These are phyloP conservation scores for Vitellaria paradoxa DNA, from an alignment of 179 eudicot species.

Conservation along the genomic window DNA sequence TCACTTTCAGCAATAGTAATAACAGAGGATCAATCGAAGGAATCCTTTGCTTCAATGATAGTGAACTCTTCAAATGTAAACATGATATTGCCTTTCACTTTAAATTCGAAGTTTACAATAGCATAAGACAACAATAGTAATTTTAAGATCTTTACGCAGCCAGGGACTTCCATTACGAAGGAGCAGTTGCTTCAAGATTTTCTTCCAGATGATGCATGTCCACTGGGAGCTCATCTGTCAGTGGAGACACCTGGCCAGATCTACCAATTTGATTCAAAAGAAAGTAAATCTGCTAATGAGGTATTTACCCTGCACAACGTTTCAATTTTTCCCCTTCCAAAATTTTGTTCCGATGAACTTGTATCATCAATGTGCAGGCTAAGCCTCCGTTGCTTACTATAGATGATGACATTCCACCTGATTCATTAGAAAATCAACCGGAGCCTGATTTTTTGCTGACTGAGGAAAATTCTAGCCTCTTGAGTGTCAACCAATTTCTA, in stretches of 20 bases:
- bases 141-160: conserved; percentile 26
- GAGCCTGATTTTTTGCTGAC: conserved; percentile 33
- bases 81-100: not conserved
- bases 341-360: not conserved
- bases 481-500: conserved; percentile 60
- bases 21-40: conserved; percentile 49
- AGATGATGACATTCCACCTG: conserved; percentile 36
- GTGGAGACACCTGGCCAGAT: conserved; percentile 31
- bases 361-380: conserved; percentile 25
- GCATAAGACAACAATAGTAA: not conserved
- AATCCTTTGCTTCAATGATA: conserved; percentile 52
- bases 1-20: conserved; percentile 43
- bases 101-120: not conserved
- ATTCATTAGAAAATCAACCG: conserved; percentile 23
- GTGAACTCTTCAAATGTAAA: conserved; percentile 38
- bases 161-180: conserved; percentile 37
- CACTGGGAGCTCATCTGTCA: conserved; percentile 48
- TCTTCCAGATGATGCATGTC: conserved; percentile 60
- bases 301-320: conserved; percentile 22
- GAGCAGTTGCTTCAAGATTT: conserved; percentile 63
- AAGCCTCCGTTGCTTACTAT: conserved; percentile 25
- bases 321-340: not conserved
- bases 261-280: conserved; percentile 17
- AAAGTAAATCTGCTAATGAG: conserved; percentile 13
- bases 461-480: conserved; percentile 30